Evolutionary conservation across 331 rosid genomes (phyloP).

Genomic region (Malus hybrid): DNA sequence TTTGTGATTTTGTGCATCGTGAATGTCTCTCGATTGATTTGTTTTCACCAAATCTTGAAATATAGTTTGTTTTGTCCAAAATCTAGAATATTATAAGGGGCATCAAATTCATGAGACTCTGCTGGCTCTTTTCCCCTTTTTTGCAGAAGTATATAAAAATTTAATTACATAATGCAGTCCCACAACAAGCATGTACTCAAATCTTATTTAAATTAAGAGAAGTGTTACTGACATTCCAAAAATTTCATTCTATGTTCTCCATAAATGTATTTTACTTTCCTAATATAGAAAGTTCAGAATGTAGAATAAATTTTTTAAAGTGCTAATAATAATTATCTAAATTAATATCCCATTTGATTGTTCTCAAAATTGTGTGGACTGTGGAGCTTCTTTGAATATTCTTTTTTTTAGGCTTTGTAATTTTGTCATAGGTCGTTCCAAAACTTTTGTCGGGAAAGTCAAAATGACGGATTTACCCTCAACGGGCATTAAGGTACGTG

Average conservation of each 20-base stretch:
- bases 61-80: background rate
- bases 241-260: too few relatives aligned
- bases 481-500: too few relatives aligned
- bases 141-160: background rate
- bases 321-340: too few relatives aligned
- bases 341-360: background rate
- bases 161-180: background rate
- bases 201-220: background rate
- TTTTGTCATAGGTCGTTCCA: too few relatives aligned
- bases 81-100: background rate
- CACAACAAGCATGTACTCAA: background rate
- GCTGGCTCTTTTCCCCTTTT: background rate
- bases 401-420: background rate
- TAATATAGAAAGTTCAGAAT: accelerated
- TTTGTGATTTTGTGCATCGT: background rate
- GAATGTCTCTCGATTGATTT: background rate
- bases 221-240: too few relatives aligned
- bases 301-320: accelerated
- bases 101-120: background rate
- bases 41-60: background rate
- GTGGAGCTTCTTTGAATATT: background rate
- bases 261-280: too few relatives aligned
- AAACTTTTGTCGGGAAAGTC: too few relatives aligned
- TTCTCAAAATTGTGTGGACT: background rate
- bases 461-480: too few relatives aligned